A percentile compares a stretch with the other conserved stretches of the same genome.
phyloP scores from a whole-genome alignment of 2,329 filamentous ascomycete genomes.

The Fusarium phyllophilum region DNA sequence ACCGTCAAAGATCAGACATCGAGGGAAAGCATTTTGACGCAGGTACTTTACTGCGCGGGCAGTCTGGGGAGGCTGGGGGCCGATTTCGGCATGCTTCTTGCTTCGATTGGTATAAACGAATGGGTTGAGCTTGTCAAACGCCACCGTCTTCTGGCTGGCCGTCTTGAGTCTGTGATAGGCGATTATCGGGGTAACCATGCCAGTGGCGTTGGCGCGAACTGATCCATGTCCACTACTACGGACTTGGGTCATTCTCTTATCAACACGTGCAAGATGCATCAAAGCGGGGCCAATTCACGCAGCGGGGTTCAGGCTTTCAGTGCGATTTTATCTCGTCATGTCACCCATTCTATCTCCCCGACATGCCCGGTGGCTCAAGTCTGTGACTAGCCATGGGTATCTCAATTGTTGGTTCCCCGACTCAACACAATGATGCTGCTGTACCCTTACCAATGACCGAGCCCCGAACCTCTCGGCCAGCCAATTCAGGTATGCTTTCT shows the following conservation, averaged over 20 bases:
- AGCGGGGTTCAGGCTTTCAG: slow-evolving; percentile 33
- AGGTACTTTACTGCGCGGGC: slow-evolving; percentile 91
- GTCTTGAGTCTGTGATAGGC: slow-evolving; percentile 75
- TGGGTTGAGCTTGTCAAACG: slow-evolving; percentile 93
- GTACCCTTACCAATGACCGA: slow-evolving; percentile 30
- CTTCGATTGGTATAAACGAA: slow-evolving; percentile 67
- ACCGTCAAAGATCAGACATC: slow-evolving; percentile 82
- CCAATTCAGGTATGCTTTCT: slow-evolving; percentile 43
- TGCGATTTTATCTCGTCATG: slow-evolving; percentile 37
- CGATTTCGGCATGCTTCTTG: slow-evolving; percentile 91
- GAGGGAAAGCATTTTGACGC: slow-evolving; percentile 87
- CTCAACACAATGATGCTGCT: slow-evolving; percentile 35
- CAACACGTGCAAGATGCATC: slow-evolving; percentile 36
- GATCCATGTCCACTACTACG: not conserved
- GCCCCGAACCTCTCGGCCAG: slow-evolving; percentile 31
- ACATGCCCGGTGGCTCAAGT: slow-evolving; percentile 33
- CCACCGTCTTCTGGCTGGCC: slow-evolving; percentile 84
- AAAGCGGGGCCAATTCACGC: slow-evolving; percentile 33
- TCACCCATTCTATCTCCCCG: slow-evolving; percentile 32
- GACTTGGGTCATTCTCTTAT: slow-evolving; percentile 22
- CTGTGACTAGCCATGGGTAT: slow-evolving; percentile 40
- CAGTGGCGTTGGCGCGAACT: slow-evolving; percentile 14
- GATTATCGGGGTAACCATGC: slow-evolving; percentile 52
- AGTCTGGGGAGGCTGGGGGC: slow-evolving; percentile 90
- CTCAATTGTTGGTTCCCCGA: slow-evolving; percentile 36